Conservation (phyloP, 2,329 filamentous ascomycete genomes). For the Onygenales sp. region DNA sequence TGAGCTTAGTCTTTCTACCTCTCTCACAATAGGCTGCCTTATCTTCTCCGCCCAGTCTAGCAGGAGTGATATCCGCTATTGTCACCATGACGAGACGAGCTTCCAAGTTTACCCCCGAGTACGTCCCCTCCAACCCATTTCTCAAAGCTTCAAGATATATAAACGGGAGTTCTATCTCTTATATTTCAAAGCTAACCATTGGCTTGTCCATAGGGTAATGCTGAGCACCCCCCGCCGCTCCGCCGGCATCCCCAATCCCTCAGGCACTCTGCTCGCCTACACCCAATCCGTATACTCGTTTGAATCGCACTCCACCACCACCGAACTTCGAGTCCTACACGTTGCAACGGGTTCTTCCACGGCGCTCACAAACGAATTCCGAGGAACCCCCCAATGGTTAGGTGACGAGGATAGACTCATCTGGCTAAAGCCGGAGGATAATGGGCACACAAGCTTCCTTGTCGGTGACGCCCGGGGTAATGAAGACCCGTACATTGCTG, state of each 20-base stretch:
- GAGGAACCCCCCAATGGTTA: constrained; percentile 39
- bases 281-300: constrained; percentile 43
- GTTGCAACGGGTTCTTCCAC: constrained; percentile 30
- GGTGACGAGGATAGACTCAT: constrained; percentile 34
- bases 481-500: constrained; percentile 31
- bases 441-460: constrained; percentile 39
- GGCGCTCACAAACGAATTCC: constrained; percentile 33
- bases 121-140: constrained; percentile 9
- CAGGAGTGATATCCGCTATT: background rate
- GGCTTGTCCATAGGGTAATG: constrained; percentile 28
- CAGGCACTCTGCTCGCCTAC: constrained; percentile 39
- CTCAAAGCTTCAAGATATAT: background rate
- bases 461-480: constrained; percentile 33
- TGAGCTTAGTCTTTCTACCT: background rate
- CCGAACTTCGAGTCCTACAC: constrained; percentile 38
- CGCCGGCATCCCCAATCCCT: constrained; percentile 34
- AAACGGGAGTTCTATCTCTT: too few species aligned
- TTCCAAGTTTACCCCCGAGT: constrained; percentile 35
- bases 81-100: constrained; percentile 30
- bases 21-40: background rate
- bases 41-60: background rate
- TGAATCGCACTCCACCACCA: constrained; percentile 37
- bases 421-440: constrained; percentile 37
- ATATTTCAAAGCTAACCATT: background rate
- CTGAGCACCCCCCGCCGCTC: constrained; percentile 39